A percentile compares a stretch with the other conserved stretches of the same genome.
Evolutionary conservation across 208 protist genomes (phyloP).

Genomic region (Naegleria gruberi): DNA sequence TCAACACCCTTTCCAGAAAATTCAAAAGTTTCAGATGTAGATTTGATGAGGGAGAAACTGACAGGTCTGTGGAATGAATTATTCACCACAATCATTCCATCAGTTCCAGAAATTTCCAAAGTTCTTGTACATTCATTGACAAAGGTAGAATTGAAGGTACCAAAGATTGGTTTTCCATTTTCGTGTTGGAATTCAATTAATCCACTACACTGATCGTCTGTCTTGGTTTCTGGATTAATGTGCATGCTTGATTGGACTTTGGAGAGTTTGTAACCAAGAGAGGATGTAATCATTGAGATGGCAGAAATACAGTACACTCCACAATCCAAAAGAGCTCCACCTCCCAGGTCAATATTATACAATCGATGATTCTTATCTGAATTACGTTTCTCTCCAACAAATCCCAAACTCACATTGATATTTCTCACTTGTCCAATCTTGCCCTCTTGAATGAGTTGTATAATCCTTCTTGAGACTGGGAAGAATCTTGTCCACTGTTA

Average conservation of each 20-base stretch:
- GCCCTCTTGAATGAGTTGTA: background rate
- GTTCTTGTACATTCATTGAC: background rate
- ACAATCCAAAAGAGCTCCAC: conserved; percentile 18
- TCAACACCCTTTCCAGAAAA: background rate
- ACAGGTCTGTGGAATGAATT: background rate
- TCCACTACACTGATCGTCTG: background rate
- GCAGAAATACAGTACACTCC: conserved; percentile 12
- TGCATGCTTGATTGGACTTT: background rate
- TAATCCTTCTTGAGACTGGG: background rate
- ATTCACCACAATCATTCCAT: background rate
- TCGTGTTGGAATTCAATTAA: background rate
- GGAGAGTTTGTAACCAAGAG: background rate
- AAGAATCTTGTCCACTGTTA: conserved; percentile 8
- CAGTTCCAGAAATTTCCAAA: background rate
- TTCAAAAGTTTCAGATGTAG: background rate
- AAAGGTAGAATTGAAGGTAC: background rate
- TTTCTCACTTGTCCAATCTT: background rate
- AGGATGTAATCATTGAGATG: background rate
- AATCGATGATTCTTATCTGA: background rate
- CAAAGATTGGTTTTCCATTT: background rate
- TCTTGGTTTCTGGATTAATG: background rate
- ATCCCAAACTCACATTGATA: background rate
- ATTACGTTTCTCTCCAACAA: background rate
- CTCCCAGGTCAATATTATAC: background rate
- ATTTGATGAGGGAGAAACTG: background rate